Conservation (phyloP, 1,139 yeast genomes). For the Yamadazyma diospyri region DNA sequence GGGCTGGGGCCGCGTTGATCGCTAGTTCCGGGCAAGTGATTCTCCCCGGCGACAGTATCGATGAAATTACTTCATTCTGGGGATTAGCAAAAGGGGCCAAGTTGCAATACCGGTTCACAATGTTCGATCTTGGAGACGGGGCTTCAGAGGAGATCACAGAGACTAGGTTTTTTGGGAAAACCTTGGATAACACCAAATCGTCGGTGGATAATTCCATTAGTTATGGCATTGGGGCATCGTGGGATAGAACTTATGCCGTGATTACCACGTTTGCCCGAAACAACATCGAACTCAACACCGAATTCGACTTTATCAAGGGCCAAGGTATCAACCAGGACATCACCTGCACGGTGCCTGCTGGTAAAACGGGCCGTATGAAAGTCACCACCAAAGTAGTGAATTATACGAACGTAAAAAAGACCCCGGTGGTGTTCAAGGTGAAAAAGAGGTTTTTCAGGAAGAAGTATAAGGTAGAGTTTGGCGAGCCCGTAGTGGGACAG, state of each 20-base stretch:
- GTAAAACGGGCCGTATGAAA: slow-evolving; percentile 7
- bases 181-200: slow-evolving; percentile 14
- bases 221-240: slow-evolving; percentile 8
- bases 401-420: slow-evolving; percentile 8
- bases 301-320: slow-evolving; percentile 9
- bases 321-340: slow-evolving; percentile 6
- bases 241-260: slow-evolving; percentile 8
- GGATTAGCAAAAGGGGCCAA: slow-evolving; percentile 6
- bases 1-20: slow-evolving; percentile 16
- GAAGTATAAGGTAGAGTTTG: slow-evolving; percentile 2
- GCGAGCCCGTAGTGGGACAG: neutral
- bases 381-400: slow-evolving; percentile 6
- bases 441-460: neutral
- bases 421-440: slow-evolving; percentile 8
- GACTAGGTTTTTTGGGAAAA: slow-evolving; percentile 13
- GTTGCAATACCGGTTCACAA: slow-evolving; percentile 9
- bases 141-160: slow-evolving; percentile 1
- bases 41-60: slow-evolving; percentile 15
- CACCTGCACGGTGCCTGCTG: slow-evolving; percentile 13
- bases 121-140: slow-evolving; percentile 10
- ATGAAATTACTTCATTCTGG: slow-evolving; percentile 13
- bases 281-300: slow-evolving; percentile 7
- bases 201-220: slow-evolving; percentile 10
- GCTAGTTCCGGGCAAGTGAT: slow-evolving; percentile 16
- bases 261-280: slow-evolving; percentile 5